These are phyloP conservation scores for Lagerstroemia speciosa DNA, from an alignment of 345 rosid genomes.

Conservation along the genomic window DNA sequence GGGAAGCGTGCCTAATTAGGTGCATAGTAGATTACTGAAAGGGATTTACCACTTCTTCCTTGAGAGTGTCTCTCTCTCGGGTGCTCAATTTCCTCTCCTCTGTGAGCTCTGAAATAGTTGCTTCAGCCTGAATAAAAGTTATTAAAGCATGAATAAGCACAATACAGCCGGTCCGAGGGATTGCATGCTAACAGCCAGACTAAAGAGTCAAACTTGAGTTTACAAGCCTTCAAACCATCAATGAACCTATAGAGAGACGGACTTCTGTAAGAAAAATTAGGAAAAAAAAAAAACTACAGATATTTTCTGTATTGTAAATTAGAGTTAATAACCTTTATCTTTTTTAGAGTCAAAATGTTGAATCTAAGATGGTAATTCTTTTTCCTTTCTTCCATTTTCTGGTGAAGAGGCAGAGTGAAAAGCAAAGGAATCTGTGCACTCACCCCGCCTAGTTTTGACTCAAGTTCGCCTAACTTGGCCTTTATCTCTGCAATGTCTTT, in stretches of 20 bases:
- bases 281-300: background rate
- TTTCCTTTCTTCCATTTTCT: background rate
- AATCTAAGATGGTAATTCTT: background rate
- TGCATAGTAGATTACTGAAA: background rate
- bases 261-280: too few species aligned
- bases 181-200: background rate
- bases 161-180: background rate
- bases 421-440: conserved; percentile 7
- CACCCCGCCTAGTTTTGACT: conserved; percentile 69
- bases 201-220: too few species aligned
- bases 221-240: too few species aligned
- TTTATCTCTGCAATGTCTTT: conserved; percentile 61
- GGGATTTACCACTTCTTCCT: conserved; percentile 48
- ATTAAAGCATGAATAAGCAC: background rate
- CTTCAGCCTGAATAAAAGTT: conserved; percentile 53
- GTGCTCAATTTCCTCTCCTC: conserved; percentile 45
- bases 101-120: conserved; percentile 53
- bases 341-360: background rate
- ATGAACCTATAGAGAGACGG: too few species aligned
- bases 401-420: background rate
- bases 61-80: conserved; percentile 40
- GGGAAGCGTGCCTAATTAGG: background rate
- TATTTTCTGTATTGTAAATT: background rate
- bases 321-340: background rate
- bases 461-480: conserved; percentile 51